Base-by-base conservation (phyloP, 768 basidiomycete genomes). In the Austroboletus festivus region DNA sequence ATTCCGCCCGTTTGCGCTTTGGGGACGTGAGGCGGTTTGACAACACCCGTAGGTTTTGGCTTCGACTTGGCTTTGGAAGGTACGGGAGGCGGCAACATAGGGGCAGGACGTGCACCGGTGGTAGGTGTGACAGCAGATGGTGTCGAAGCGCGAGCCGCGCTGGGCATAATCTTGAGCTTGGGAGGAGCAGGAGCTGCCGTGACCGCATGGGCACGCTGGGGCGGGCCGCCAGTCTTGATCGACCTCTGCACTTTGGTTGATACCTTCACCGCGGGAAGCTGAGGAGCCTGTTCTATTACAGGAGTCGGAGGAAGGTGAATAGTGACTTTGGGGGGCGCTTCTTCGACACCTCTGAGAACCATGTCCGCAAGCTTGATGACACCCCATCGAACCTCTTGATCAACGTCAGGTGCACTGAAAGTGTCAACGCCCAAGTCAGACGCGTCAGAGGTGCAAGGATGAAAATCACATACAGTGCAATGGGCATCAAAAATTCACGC, bases 301-400 rank as follows among this genome's bases (percentile, higher is more conserved):
- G 93, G 90, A 2, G 89, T 91, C 22, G 80, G 72, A 8, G 82
- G 78, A 45, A 93, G 81, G 56, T 91, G 88, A 42, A 94, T 83
- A 39, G 83, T 89, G 52, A 94, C 84, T 48, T 90, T 93, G 1
- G 94, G 94, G 6, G 87, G 73, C 2, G 83, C 77, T 68, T 98
- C 95, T 49, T 90, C 83, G 3, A 83, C 73, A 20, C 90, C 87
- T 44, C 85, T 82, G 56, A 94, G 85, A 37, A 93, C 78, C 18
- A 95, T 75, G 58, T 97, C 95, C 5, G 90, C 91, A 20, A 96
- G 73, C 68, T 98, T 97, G 59, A 98, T 75, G 42, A 95, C 71
- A 54, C 86, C 90, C 82, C 92, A 90, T 39, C 93, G 85, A 34
- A 94, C 87, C 70, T 95, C 89, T 59, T 89, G 78, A 64, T 96